Percentiles rank a stretch among this genome's conserved stretches.
Conservation (phyloP, 2,329 filamentous ascomycete genomes). For the Pseudopyrenochaeta lycopersici region DNA sequence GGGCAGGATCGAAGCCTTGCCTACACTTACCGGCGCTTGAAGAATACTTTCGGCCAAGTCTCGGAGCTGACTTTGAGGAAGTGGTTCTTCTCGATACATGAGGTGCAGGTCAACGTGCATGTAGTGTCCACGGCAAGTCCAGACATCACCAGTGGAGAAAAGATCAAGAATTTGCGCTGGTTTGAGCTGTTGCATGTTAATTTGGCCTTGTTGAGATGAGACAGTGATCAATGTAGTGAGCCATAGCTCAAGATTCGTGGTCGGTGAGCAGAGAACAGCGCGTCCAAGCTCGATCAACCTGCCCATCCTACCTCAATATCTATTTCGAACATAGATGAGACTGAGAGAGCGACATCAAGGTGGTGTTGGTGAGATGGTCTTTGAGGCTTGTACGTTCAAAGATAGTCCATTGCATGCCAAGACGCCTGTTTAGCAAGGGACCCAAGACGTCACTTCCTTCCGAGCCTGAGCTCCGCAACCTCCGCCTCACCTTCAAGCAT, state of each 20-base stretch:
- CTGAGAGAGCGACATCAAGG: conserved; percentile 1
- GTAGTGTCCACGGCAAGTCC: conserved; percentile 44
- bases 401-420: conserved; percentile 24
- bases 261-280: conserved; percentile 39
- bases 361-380: conserved; percentile 2
- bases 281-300: conserved; percentile 44
- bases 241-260: conserved; percentile 44
- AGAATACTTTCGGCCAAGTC: conserved; percentile 34
- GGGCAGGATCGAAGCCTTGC: neutral
- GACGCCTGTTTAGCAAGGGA: conserved; percentile 8
- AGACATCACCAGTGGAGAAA: conserved; percentile 37
- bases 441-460: conserved; percentile 28
- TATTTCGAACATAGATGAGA: conserved; percentile 2
- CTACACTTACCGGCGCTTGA: conserved; percentile 37
- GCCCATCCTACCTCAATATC: conserved; percentile 27
- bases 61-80: conserved; percentile 26
- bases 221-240: conserved; percentile 47
- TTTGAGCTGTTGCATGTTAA: conserved; percentile 33
- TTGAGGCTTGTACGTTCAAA: neutral
- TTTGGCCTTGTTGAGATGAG: conserved; percentile 34
- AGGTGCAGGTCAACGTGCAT: conserved; percentile 42
- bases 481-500: conserved; percentile 25
- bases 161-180: conserved; percentile 21
- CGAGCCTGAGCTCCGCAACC: conserved; percentile 8
- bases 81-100: conserved; percentile 33